Conservation (phyloP, 2,329 filamentous ascomycete species). For the Penicillium sp. region DNA sequence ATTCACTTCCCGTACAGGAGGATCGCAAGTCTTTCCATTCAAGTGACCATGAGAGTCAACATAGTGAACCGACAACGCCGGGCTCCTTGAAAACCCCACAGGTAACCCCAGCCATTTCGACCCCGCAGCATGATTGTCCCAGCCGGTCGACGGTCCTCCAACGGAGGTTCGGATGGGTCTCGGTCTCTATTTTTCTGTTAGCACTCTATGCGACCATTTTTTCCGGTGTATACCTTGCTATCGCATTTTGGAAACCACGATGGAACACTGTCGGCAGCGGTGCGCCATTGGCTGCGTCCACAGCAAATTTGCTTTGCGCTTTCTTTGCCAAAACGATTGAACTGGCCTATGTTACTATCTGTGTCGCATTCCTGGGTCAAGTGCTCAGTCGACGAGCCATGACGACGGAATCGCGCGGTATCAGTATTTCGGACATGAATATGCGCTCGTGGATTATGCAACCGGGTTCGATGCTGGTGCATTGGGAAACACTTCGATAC, state of each 20-base stretch:
- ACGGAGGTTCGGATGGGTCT: slow-evolving; percentile 35
- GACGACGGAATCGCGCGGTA: slow-evolving; percentile 59
- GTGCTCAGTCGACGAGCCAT: slow-evolving; percentile 70
- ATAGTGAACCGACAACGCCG: slow-evolving; percentile 2
- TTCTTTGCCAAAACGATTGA: slow-evolving; percentile 76
- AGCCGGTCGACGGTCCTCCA: slow-evolving; percentile 32
- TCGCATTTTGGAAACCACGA: slow-evolving; percentile 62
- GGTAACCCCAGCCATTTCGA: slow-evolving; percentile 7
- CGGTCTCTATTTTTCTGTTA: slow-evolving; percentile 37
- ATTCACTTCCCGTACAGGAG: slow-evolving; percentile 6
- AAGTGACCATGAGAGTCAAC: not conserved
- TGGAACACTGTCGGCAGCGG: slow-evolving; percentile 58
- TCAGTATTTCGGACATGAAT: slow-evolving; percentile 73
- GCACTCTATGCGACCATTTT: slow-evolving; percentile 40
- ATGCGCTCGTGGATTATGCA: slow-evolving; percentile 77
- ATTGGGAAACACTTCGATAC: slow-evolving; percentile 65
- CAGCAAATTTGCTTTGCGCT: slow-evolving; percentile 67
- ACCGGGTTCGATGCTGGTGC: slow-evolving; percentile 71
- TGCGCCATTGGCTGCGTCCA: slow-evolving; percentile 56
- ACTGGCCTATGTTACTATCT: slow-evolving; percentile 74
- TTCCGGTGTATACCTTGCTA: slow-evolving; percentile 59
- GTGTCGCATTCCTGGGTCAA: slow-evolving; percentile 74
- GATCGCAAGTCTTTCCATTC: slow-evolving; percentile 6
- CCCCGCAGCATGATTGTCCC: slow-evolving; percentile 27
- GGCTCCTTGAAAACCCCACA: slow-evolving; percentile 14